These are phyloP conservation scores for Euphrasia arctica DNA, from an alignment of 305 asterid genomes.

Conservation along the genomic window DNA sequence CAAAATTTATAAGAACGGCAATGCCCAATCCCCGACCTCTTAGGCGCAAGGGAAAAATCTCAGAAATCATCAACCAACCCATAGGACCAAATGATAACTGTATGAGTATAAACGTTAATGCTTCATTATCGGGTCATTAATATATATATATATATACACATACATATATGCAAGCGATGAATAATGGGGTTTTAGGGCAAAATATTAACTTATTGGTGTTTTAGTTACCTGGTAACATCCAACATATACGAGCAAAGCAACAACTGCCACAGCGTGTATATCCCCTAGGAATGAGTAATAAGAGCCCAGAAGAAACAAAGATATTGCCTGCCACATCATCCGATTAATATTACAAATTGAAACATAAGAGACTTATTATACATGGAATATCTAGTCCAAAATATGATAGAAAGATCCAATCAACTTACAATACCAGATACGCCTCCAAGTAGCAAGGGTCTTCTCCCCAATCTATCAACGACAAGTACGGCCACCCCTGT, in stretches of 20 bases:
- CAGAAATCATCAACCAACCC: conserved; percentile 98
- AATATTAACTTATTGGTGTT: conserved; percentile 5
- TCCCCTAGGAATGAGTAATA: conserved; percentile 70
- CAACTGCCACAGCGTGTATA: conserved; percentile 72
- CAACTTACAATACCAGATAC: conserved; percentile 89
- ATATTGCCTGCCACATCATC: conserved; percentile 56
- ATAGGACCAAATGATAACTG: conserved; percentile 97
- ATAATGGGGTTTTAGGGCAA: neutral
- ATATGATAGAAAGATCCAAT: conserved; percentile 8
- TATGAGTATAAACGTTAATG: conserved; percentile 22
- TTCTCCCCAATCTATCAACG: conserved; percentile 85
- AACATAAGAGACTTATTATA: conserved; percentile 14
- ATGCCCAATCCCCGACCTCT: conserved; percentile 89
- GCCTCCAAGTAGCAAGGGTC: conserved; percentile 95
- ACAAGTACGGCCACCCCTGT: conserved; percentile 77
- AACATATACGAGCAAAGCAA: conserved; percentile 79
- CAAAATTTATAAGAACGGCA: conserved; percentile 84
- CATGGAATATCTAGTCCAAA: neutral
- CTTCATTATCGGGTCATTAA: conserved; percentile 13
- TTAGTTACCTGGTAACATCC: conserved; percentile 87
- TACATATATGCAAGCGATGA: neutral
- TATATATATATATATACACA: neutral
- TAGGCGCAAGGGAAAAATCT: conserved; percentile 83
- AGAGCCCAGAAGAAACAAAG: conserved; percentile 89
- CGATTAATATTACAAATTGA: conserved; percentile 21